A percentile compares a stretch with the other conserved stretches of the same genome.
These are phyloP conservation scores for Tulasnella sp. DNA, from an alignment of 768 basidiomycete genomes.

Conservation along the genomic window DNA sequence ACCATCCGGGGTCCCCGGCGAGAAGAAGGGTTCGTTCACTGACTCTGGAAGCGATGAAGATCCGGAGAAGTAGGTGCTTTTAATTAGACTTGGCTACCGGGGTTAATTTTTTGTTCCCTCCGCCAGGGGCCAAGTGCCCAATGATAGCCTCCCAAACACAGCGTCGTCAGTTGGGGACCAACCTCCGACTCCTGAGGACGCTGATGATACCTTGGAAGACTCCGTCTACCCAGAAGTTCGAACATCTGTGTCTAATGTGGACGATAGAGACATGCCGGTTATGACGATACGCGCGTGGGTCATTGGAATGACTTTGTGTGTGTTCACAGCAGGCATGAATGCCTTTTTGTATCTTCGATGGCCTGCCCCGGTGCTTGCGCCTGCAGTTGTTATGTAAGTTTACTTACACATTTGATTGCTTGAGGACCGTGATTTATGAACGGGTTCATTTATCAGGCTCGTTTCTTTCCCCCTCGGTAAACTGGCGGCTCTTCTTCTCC, in stretches of 20 bases:
- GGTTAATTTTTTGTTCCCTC: neutral
- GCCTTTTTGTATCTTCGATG: conserved; percentile 93
- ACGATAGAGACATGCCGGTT: conserved; percentile 98
- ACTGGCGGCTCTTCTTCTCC: conserved; percentile 72
- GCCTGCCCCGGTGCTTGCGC: conserved; percentile 79
- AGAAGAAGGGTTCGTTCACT: neutral
- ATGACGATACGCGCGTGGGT: conserved; percentile 88
- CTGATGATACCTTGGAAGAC: conserved; percentile 54
- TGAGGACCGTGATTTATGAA: conserved; percentile 32
- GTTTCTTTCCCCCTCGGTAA: conserved; percentile 92
- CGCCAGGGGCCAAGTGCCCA: neutral
- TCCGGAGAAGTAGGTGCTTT: neutral
- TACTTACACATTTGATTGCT: conserved; percentile 43
- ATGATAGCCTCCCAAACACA: neutral
- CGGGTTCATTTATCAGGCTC: conserved; percentile 47
- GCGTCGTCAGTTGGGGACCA: neutral
- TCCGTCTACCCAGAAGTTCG: conserved; percentile 95
- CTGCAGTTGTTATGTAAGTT: conserved; percentile 63
- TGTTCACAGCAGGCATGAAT: conserved; percentile 69
- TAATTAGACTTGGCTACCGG: neutral
- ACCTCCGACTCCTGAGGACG: neutral
- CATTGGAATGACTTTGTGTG: conserved; percentile 57
- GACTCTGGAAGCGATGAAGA: neutral
- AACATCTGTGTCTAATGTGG: conserved; percentile 95
- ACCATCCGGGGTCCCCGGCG: neutral